Conservation (phyloP, 2,329 filamentous ascomycete species). For the Cryphonectria radicalis region DNA sequence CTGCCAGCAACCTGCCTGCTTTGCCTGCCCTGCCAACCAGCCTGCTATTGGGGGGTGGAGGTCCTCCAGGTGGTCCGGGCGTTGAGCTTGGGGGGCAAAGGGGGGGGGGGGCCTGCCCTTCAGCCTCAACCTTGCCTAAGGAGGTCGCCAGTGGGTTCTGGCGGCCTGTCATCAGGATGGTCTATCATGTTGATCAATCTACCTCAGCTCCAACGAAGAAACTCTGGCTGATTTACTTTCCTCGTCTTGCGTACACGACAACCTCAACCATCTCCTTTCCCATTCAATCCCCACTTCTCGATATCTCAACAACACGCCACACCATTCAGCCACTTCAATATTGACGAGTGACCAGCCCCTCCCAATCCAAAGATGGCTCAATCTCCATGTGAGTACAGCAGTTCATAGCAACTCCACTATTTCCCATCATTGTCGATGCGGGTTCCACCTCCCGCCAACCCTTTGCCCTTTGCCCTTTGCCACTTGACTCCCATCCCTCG, state of each 20-base stretch:
- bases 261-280: conserved; percentile 6
- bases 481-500: conserved; percentile 21
- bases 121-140: conserved; percentile 3
- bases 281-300: not conserved
- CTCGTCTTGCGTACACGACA: not conserved
- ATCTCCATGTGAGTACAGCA: conserved; percentile 26
- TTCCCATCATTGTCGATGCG: conserved; percentile 21
- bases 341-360: not conserved
- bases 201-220: not conserved
- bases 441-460: conserved; percentile 18
- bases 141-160: conserved; percentile 12
- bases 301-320: not conserved
- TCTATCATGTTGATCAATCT: conserved; percentile 3
- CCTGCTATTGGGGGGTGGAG: not conserved
- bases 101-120: not conserved
- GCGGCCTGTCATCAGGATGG: conserved; percentile 9
- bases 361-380: conserved; percentile 25
- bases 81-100: not conserved
- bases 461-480: conserved; percentile 26
- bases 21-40: not conserved
- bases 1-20: conserved; percentile 8
- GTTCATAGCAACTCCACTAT: conserved; percentile 24
- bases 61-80: conserved; percentile 3
- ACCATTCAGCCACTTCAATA: not conserved
- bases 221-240: not conserved